phyloP scores from a whole-genome alignment of 768 basidiomycete species.

The Termitomyces sp. region DNA sequence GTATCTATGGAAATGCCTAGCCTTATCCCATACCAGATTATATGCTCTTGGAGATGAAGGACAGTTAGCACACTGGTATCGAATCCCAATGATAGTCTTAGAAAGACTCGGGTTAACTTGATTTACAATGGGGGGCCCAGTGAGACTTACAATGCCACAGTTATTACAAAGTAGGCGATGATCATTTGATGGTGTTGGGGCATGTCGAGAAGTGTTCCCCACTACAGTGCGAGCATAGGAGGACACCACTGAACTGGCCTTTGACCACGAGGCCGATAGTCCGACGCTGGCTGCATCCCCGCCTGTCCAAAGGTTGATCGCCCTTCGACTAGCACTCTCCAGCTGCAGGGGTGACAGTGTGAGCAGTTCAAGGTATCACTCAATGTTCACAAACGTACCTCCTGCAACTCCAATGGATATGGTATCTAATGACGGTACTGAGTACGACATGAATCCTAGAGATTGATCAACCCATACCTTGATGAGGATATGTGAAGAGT shows the following conservation, averaged over 20 bases:
- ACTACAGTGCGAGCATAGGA: conserved; percentile 69
- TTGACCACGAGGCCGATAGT: conserved; percentile 39
- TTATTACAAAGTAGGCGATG: conserved; percentile 61
- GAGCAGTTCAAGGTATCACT: not conserved
- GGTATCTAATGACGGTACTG: conserved; percentile 64
- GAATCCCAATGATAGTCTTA: conserved; percentile 70
- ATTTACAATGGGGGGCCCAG: not conserved
- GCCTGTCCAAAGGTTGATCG: conserved; percentile 71
- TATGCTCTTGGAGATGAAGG: conserved; percentile 68
- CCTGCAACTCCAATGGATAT: conserved; percentile 67
- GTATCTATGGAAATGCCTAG: not conserved
- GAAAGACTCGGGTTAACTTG: not conserved
- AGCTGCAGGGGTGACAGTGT: conserved; percentile 24
- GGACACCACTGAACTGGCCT: conserved; percentile 57
- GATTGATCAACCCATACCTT: conserved; percentile 52
- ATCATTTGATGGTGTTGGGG: conserved; percentile 35
- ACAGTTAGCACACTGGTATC: conserved; percentile 91
- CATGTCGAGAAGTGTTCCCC: conserved; percentile 39
- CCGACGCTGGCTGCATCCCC: conserved; percentile 68
- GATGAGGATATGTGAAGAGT: conserved; percentile 88
- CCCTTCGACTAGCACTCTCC: conserved; percentile 70
- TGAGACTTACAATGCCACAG: conserved; percentile 48
- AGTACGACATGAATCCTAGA: not conserved
- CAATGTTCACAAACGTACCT: conserved; percentile 38
- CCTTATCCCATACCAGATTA: conserved; percentile 60